These are phyloP conservation scores for Aspergillus fischeri DNA, from an alignment of 2,329 filamentous ascomycete species.

Conservation along the genomic window DNA sequence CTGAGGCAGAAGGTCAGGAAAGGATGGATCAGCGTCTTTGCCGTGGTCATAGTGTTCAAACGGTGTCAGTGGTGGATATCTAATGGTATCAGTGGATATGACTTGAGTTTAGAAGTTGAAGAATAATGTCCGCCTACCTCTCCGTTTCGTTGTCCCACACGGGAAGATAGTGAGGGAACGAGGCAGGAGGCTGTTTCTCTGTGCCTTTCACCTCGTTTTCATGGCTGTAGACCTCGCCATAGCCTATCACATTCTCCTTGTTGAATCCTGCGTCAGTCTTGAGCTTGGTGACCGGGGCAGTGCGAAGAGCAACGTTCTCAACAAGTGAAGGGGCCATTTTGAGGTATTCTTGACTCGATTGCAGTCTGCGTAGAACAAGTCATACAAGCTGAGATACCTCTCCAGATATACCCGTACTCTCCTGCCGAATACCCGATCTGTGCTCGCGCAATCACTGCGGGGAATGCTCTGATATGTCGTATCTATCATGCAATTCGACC, in stretches of 20 bases:
- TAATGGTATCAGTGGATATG: slow-evolving; percentile 22
- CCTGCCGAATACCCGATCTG: slow-evolving; percentile 11
- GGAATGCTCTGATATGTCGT: slow-evolving; percentile 12
- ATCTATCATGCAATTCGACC: not conserved
- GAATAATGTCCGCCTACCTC: slow-evolving; percentile 17
- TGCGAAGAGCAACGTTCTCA: slow-evolving; percentile 26
- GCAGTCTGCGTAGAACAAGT: not conserved
- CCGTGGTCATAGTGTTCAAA: slow-evolving; percentile 74
- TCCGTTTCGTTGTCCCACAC: slow-evolving; percentile 60
- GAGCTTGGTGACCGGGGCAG: slow-evolving; percentile 18
- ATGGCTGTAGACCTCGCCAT: slow-evolving; percentile 35
- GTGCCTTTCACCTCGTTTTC: slow-evolving; percentile 53
- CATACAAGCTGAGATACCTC: not conserved
- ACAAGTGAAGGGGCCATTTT: slow-evolving; percentile 35
- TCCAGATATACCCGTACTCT: slow-evolving; percentile 7
- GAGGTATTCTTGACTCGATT: not conserved
- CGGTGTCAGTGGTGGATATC: slow-evolving; percentile 58
- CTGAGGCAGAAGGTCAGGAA: slow-evolving; percentile 61
- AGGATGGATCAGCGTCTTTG: slow-evolving; percentile 66
- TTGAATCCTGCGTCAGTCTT: slow-evolving; percentile 31
- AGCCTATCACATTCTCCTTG: slow-evolving; percentile 35
- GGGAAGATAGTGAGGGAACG: slow-evolving; percentile 70
- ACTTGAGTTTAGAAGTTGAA: not conserved
- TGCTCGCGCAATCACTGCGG: slow-evolving; percentile 22
- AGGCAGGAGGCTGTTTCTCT: slow-evolving; percentile 50